Base-by-base conservation (phyloP, 2,329 filamentous ascomycete genomes). In the Aspergillus sp. region DNA sequence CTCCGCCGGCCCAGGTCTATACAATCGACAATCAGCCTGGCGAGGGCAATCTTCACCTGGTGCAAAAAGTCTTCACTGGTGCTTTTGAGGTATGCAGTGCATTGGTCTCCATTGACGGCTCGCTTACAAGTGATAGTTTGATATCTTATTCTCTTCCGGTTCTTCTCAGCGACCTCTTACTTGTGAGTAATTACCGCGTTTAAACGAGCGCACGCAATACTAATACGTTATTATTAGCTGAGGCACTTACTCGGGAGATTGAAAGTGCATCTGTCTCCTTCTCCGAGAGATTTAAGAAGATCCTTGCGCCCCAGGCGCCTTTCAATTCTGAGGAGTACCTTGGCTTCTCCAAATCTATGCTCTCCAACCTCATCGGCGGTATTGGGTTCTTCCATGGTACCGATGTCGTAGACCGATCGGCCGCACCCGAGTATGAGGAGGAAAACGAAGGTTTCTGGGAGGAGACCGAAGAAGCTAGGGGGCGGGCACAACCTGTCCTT, bases 361-460 rank as follows among this genome's bases (percentile, higher is more conserved):
- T 99, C 69, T 97, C 94, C 1, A 99, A 98, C 75, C 82, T 99
- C 38, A 84, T 97, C 41, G 95, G 95, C 59, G 95, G 95, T 51
- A 92, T 98, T 69, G 95, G 95, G 8, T 98, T 96, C 79, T 99
- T 99, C 80, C 86, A 96, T 71, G 95, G 95, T 46, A 85, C 95
- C 61, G 90, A 92, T 38, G 80, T 97, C 23, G 91, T 97, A 56
- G 95, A 99, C 74, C 89, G 93, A 43, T 97, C 93, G 0, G 91
- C 94, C 71, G 92, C 92, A n/a, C 82, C 89, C 9, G 94, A 96
- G 71, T 98, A 98, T 68, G 92, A 97, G 11, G 95, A 99, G 79
- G 92, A 96, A 66, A 91, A 92, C 62, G 95, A 98, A 77, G 91
- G 91, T 0, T 98, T 98, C 79, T 97, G 94, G 93, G 89, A 95